Evolutionary conservation across 2,329 filamentous ascomycete species (phyloP), one percentile per base, ranked within the genome.

Genomic region (Ascochyta koolunga): DNA sequence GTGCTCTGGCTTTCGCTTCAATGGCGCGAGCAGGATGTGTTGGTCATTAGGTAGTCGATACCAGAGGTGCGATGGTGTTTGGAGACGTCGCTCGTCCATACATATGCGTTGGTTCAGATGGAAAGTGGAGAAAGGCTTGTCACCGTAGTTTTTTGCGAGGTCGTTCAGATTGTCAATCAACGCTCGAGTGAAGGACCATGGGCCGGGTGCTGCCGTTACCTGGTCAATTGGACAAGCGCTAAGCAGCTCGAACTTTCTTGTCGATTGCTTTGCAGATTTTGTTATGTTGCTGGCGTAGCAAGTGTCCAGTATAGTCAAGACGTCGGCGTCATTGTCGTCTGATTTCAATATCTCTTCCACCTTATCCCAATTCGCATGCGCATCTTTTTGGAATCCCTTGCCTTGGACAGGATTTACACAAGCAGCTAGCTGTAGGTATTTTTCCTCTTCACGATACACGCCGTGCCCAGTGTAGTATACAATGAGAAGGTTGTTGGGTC

Each of bases 391-490:
- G 46, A 71, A 62, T 0, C 66, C 69, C 36, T 54, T 61, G 13
- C 58, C 62, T 3, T 37, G 7, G 1, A n/a, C 29, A 0, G 59
- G 62, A 10, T 61, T 60, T 1, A 48, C 42, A 19, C 43, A 60
- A 10, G 61, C 70, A 2, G 64, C 63, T 15, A 76, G 48, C 50
- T 73, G 61, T 3, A 75, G 50, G 16, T 54, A 57, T 22, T 69
- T 61, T 9, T 56, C 25, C 7, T 62, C 47, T 1, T 70, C 62
- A 1, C 51, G 32, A 35, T 61, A 75, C 0, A 63, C 50, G 13
- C 73, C 72, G 50, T 76, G 74, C 0, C 75, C 75, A 2, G 70
- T 76, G 46, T 76, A 77, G 60, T 76, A 77, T 18, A 77, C 61
- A 27, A 76, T 74, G 25, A 75, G 56, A 4, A 74, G 59, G 35